A percentile compares a stretch with the other conserved stretches of the same genome.
Evolutionary conservation across 371 early-diverging fungal genomes (phyloP).

Genomic region (Dinochytrium kinnereticum): DNA sequence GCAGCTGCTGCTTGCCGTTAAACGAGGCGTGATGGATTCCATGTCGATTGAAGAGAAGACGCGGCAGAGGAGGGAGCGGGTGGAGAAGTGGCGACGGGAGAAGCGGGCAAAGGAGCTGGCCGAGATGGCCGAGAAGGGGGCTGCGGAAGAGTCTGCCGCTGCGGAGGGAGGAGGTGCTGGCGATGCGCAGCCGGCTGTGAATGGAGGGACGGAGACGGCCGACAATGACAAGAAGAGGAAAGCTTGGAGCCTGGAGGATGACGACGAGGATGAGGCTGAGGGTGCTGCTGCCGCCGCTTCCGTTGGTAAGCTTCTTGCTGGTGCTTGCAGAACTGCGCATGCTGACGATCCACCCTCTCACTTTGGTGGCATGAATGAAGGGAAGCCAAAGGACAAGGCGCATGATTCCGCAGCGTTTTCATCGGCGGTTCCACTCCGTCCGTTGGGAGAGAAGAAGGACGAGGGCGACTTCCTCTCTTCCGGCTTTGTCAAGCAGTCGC

Average conservation of each 20-base stretch:
- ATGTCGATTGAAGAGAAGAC: slow-evolving; percentile 63
- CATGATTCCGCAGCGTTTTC: not conserved
- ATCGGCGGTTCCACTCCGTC: slow-evolving; percentile 8
- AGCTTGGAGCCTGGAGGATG: slow-evolving; percentile 47
- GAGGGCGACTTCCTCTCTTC: slow-evolving; percentile 9
- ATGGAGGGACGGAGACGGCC: not conserved
- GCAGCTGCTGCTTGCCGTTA: too few relatives aligned
- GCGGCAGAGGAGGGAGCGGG: slow-evolving; percentile 69
- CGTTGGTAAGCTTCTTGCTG: not conserved
- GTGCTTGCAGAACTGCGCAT: too few relatives aligned
- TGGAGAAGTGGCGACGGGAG: slow-evolving; percentile 74
- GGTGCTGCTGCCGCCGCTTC: slow-evolving; percentile 1
- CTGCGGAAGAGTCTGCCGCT: slow-evolving; percentile 29
- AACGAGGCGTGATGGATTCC: slow-evolving; percentile 24
- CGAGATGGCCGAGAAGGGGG: slow-evolving; percentile 41
- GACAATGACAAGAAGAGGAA: slow-evolving; percentile 36
- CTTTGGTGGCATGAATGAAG: too few relatives aligned
- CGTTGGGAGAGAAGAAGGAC: slow-evolving; percentile 13
- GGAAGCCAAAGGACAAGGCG: not conserved
- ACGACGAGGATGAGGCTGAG: slow-evolving; percentile 49
- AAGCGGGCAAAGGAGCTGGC: slow-evolving; percentile 59
- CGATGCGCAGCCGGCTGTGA: not conserved
- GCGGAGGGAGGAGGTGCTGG: slow-evolving; percentile 1
- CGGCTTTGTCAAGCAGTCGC: not conserved
- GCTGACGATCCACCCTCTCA: too few relatives aligned